A percentile compares a stretch with the other conserved stretches of the same genome.
Evolutionary conservation across 2,329 filamentous ascomycete genomes (phyloP).

Genomic region (Bipolaris sorokiniana): DNA sequence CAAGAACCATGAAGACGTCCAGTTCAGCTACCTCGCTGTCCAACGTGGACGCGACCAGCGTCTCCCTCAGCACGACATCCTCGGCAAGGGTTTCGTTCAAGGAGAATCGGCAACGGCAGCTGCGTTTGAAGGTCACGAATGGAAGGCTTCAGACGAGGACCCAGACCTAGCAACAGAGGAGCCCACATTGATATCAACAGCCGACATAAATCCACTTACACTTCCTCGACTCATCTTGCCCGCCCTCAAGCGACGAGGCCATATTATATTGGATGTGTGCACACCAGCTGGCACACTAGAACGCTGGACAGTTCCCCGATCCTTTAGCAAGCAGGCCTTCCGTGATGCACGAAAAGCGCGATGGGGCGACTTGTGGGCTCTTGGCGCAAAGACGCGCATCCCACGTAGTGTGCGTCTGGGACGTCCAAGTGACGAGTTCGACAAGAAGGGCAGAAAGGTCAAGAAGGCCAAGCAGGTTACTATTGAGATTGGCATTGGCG

Average conservation of each 20-base stretch:
- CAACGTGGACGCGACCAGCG: slow-evolving; percentile 74
- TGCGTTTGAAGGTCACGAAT: slow-evolving; percentile 75
- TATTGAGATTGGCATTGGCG: slow-evolving; percentile 38
- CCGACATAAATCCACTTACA: slow-evolving; percentile 59
- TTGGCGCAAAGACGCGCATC: slow-evolving; percentile 87
- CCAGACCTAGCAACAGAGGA: slow-evolving; percentile 16
- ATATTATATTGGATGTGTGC: slow-evolving; percentile 89
- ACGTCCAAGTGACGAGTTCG: slow-evolving; percentile 49
- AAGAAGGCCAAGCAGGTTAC: slow-evolving; percentile 40
- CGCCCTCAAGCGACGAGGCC: slow-evolving; percentile 85
- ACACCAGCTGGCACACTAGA: slow-evolving; percentile 85
- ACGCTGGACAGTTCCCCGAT: slow-evolving; percentile 89
- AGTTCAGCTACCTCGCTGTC: slow-evolving; percentile 88
- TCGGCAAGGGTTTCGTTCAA: slow-evolving; percentile 51
- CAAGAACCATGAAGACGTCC: slow-evolving; percentile 85
- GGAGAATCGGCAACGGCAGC: slow-evolving; percentile 64
- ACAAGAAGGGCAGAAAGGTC: slow-evolving; percentile 47
- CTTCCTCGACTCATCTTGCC: slow-evolving; percentile 80
- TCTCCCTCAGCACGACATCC: slow-evolving; percentile 38
- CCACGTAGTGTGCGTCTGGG: slow-evolving; percentile 67
- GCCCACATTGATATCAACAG: slow-evolving; percentile 44
- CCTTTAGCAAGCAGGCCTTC: slow-evolving; percentile 80
- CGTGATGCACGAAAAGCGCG: slow-evolving; percentile 86
- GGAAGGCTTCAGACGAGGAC: slow-evolving; percentile 23
- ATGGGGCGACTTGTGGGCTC: slow-evolving; percentile 95